These are phyloP conservation scores for Tuctoria greenei DNA, from an alignment of 176 grass and related monocot genomes.

Conservation along the genomic window DNA sequence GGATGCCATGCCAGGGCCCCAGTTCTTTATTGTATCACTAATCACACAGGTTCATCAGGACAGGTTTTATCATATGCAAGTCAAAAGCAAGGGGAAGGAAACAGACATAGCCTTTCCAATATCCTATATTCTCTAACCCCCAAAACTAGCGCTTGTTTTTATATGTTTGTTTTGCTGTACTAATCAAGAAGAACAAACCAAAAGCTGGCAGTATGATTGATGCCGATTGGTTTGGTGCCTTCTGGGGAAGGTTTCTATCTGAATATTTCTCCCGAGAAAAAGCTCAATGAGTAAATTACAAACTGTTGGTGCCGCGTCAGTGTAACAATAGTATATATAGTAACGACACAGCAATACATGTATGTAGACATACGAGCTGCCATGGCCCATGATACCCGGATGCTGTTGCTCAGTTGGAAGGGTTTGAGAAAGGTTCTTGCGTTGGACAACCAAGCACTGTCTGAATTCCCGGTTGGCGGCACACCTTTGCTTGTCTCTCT, in stretches of 20 bases:
- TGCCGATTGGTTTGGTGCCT: constrained; percentile 37
- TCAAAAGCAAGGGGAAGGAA: constrained; percentile 28
- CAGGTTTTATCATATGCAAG: constrained; percentile 19
- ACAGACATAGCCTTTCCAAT: constrained; percentile 13
- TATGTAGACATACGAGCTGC: constrained; percentile 37
- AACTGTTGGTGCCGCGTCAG: constrained; percentile 32
- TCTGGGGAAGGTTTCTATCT: constrained; percentile 32
- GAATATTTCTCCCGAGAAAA: constrained; percentile 13
- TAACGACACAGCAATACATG: constrained; percentile 16
- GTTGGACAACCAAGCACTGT: constrained; percentile 8
- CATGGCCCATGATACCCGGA: constrained; percentile 24
- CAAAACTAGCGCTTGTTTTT: not conserved
- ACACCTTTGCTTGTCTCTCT: not conserved
- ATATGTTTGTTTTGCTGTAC: constrained; percentile 25
- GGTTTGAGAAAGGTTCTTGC: constrained; percentile 26
- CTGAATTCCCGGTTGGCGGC: constrained; percentile 2
- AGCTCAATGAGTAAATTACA: constrained; percentile 9
- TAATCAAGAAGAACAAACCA: constrained; percentile 26
- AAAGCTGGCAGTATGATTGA: constrained; percentile 38
- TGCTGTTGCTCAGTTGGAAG: constrained; percentile 12
- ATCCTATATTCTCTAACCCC: not conserved
- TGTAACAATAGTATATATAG: not conserved
- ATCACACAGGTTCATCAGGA: constrained; percentile 38
- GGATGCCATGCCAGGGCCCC: constrained; percentile 30
- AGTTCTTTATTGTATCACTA: constrained; percentile 34